Conservation (phyloP, 129 eudicot genomes). For the Daucus carota region DH1_v3.0 NC_030381.2:22289501-22290000, state of each 20-base stretch:
- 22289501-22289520: constrained; percentile 22
- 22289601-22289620: background rate
- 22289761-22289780: background rate
- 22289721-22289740: background rate
- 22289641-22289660: background rate
- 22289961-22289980: background rate
- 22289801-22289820: background rate
- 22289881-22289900: constrained; percentile 91
- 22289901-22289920: constrained; percentile 67
- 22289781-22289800: too few relatives aligned
- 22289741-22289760: background rate
- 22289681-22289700: background rate
- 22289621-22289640: background rate
- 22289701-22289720: background rate
- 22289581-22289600: background rate
- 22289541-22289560: background rate
- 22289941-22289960: constrained; percentile 12
- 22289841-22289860: background rate
- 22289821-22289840: background rate
- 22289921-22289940: constrained; percentile 46
- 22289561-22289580: background rate
- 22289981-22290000: background rate
- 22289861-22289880: constrained; percentile 59
- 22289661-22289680: background rate
- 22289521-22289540: background rate